Evolutionary conservation across 208 protist species (phyloP).

Genomic region (Leishmania mexicana): DNA sequence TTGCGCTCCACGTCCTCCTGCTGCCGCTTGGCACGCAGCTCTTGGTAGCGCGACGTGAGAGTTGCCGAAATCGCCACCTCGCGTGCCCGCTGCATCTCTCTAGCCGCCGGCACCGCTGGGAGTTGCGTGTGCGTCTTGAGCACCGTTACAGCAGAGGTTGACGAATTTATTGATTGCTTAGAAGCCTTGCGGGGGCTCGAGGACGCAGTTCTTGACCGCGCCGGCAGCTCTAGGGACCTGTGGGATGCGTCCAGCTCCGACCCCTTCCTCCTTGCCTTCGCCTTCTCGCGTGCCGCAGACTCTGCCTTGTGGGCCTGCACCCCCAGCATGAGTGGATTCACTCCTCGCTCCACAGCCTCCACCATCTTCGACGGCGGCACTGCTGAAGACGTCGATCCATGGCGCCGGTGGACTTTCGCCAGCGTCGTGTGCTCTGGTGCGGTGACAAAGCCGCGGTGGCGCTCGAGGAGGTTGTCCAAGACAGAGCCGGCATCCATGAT

Average conservation of each 20-base stretch:
- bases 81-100: slow-evolving; percentile 2
- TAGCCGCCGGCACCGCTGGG: background rate
- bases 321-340: slow-evolving; percentile 26
- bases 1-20: slow-evolving; percentile 7
- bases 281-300: slow-evolving; percentile 16
- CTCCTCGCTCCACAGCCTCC: slow-evolving; percentile 25
- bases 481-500: slow-evolving; percentile 23
- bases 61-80: slow-evolving; percentile 12
- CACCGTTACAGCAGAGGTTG: background rate
- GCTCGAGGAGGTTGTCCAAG: slow-evolving; percentile 24
- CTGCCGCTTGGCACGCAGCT: slow-evolving; percentile 14
- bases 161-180: background rate
- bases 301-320: slow-evolving; percentile 13
- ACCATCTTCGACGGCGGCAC: slow-evolving; percentile 22
- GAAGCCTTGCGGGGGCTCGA: background rate
- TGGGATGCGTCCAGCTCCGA: background rate
- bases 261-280: slow-evolving; percentile 11
- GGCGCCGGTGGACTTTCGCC: background rate
- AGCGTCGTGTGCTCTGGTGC: background rate
- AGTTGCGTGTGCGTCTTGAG: background rate
- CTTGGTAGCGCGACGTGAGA: slow-evolving; percentile 9
- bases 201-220: background rate
- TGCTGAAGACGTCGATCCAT: background rate
- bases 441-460: slow-evolving; percentile 4
- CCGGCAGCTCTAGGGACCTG: background rate